Evolutionary conservation across 2,329 filamentous ascomycete species (phyloP), one percentile per base, ranked within the genome.

Genomic region (Fusarium acutatum): DNA sequence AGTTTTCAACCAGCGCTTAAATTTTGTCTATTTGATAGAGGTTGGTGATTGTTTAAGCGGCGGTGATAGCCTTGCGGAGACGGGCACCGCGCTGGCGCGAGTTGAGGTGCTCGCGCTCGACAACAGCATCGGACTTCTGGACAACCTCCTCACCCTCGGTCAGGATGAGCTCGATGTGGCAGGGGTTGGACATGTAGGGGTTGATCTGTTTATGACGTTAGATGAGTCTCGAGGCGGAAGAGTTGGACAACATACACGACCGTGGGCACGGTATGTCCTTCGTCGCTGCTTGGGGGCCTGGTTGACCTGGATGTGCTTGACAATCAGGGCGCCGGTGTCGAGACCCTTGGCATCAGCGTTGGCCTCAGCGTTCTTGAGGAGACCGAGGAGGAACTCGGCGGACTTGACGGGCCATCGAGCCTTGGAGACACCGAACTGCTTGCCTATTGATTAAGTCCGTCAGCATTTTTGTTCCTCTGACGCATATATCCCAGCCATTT

Each of bases 291-390:
- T 98, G 83, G 96, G 96, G 81, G 96, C 97, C 91, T 99, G 96
- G 94, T 99, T 99, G 91, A 99, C 96, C 90, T 99, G 96, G 89
- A 99, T 99, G 93, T 98, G 97, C 94, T 98, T 98, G 89, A 99
- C 94, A 84, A 98, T 88, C 84, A 99, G 90, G 91, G 97, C 97
- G 88, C 92, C 92, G 84, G 95, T 98, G 88, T 99, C 95, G 83
- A 97, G 94, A 82, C 95, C 95, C 91, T 97, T 97, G 86, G 94
- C 93, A 82, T 97, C 95, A 85, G 95, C 95, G 87, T 97, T 97
- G 88, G 95, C 92, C 90, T 97, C 95, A 79, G 95, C 95, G 88
- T 97, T 97, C 91, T 95, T 96, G 82, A 99, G 94, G 82, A 99
- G 94, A 84, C 93, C 94, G 86, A 98, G 92, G 77, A 99, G 91